A percentile compares a stretch with the other conserved stretches of the same genome.
phyloP scores from a whole-genome alignment of 805 yeast species.

The Scheffersomyces lignosus region DNA sequence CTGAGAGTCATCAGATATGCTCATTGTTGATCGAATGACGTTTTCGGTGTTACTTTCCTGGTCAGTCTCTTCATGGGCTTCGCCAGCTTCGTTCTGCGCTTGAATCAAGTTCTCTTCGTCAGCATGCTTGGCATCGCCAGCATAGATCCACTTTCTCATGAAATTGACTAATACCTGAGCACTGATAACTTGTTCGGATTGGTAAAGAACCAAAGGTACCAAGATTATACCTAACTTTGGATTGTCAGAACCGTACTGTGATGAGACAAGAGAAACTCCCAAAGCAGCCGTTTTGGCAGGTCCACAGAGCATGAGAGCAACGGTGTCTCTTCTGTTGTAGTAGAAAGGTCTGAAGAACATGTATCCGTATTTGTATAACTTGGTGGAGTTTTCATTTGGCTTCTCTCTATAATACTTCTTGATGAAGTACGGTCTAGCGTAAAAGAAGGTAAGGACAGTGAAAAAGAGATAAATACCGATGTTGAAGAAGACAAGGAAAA shows the following conservation, averaged over 20 bases:
- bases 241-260: conserved; percentile 70
- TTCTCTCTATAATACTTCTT: conserved; percentile 38
- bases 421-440: conserved; percentile 63
- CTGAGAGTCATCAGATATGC: background rate
- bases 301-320: conserved; percentile 81
- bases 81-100: background rate
- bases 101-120: conserved; percentile 13
- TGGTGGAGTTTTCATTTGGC: conserved; percentile 50
- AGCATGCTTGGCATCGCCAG: conserved; percentile 22
- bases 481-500: conserved; percentile 81
- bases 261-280: conserved; percentile 80
- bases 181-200: conserved; percentile 80
- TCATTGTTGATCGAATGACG: background rate
- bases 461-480: conserved; percentile 76
- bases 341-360: conserved; percentile 61
- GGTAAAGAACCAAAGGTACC: conserved; percentile 83
- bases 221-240: conserved; percentile 66
- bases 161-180: conserved; percentile 71
- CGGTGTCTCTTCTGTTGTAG: conserved; percentile 69
- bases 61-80: background rate
- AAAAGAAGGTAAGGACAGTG: conserved; percentile 58
- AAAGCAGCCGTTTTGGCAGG: conserved; percentile 93
- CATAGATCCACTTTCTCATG: conserved; percentile 69
- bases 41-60: background rate
- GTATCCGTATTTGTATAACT: conserved; percentile 45